Base-by-base conservation (phyloP, 371 early-diverging fungal species). In the Mortierella sp. region DNA sequence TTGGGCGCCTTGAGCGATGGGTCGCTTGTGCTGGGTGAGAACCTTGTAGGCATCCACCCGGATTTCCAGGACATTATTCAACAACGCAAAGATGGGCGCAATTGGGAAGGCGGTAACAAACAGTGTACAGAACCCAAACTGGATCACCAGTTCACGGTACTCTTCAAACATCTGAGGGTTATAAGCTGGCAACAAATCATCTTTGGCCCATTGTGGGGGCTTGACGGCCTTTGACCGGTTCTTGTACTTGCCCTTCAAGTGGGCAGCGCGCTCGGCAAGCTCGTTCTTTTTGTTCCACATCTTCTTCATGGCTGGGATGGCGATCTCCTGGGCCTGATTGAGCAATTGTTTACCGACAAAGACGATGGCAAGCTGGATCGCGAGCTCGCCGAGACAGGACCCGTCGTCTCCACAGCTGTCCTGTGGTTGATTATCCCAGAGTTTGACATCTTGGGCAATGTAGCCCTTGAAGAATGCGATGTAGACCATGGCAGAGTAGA, bases 101-200 rank as follows among this genome's bases (percentile, higher is more conserved):
- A 94, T 80, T 7, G 94, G 94, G 79, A 93, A 93, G n/a, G 92
- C 91, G n/a, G 87, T 72, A 5, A 89, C 88, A 78, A 94, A 94
- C 56, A 94, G 72, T 14, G 90, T 87, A 58, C 94, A 87, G 88
- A 89, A 93, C 4, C 94, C 95, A 86, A 92, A 93, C 84, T 94
- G 94, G 16, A 92, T 80, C 35, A 90, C 88, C 77, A 89, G 72
- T 74, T 88, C 87, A 5, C 87, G 75, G 68, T 90, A 90, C 71
- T 90, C 90, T 18, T 83, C 79, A 49, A 80, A 81, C 76, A 90
- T 81, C 32, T 79, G 83, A 44, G 85, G 68, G 74, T 83, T 83
- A 24, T 75, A 80, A 1, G 65, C 56, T 0, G 83, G 87, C 70
- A 92, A 81, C 21, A 82, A 44, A 46, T 87, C 90, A 75, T 92